Evolutionary conservation across 495 filamentous ascomycete genomes (phyloP).

Genomic region (Aspergillus sclerotioniger): DNA sequence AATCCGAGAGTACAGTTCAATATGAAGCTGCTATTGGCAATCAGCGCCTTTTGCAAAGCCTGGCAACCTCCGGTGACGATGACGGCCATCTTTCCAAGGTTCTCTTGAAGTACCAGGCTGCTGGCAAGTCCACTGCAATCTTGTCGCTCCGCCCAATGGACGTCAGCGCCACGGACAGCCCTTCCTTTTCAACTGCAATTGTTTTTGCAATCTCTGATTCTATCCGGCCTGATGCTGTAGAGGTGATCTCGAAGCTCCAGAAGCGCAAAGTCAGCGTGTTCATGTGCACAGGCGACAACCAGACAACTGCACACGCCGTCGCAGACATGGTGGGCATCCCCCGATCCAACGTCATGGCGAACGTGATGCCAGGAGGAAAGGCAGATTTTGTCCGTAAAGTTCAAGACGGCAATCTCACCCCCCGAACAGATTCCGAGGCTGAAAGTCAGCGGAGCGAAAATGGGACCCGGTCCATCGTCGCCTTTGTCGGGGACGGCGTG

Average conservation of each 20-base stretch:
- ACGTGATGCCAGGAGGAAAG: constrained; percentile 82
- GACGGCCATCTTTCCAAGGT: constrained; percentile 39
- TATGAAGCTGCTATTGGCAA: constrained; percentile 82
- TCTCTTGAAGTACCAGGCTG: constrained; percentile 64
- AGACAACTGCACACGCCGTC: constrained; percentile 58
- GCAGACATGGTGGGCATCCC: constrained; percentile 75
- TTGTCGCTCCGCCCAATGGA: constrained; percentile 49
- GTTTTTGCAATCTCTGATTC: constrained; percentile 71
- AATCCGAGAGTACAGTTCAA: constrained; percentile 8
- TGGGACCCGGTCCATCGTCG: constrained; percentile 43
- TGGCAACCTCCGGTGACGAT: constrained; percentile 23
- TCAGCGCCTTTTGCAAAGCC: constrained; percentile 62
- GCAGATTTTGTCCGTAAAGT: constrained; percentile 78
- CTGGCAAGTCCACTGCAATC: constrained; percentile 73
- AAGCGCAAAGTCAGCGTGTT: constrained; percentile 66
- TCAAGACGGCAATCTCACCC: constrained; percentile 45
- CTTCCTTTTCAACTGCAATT: constrained; percentile 57
- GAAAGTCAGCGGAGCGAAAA: constrained; percentile 3
- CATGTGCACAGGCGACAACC: constrained; percentile 88
- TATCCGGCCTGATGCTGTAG: constrained; percentile 70
- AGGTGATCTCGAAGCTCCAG: constrained; percentile 66
- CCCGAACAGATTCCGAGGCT: constrained; percentile 6
- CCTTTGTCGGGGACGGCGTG: constrained; percentile 80
- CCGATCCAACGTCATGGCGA: constrained; percentile 73
- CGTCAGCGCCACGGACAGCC: constrained; percentile 21